A percentile compares a stretch with the other conserved stretches of the same genome.
These are phyloP conservation scores for Pseudogymnoascus destructans DNA, from an alignment of 2,329 filamentous ascomycete genomes.

Conservation along the genomic window DNA sequence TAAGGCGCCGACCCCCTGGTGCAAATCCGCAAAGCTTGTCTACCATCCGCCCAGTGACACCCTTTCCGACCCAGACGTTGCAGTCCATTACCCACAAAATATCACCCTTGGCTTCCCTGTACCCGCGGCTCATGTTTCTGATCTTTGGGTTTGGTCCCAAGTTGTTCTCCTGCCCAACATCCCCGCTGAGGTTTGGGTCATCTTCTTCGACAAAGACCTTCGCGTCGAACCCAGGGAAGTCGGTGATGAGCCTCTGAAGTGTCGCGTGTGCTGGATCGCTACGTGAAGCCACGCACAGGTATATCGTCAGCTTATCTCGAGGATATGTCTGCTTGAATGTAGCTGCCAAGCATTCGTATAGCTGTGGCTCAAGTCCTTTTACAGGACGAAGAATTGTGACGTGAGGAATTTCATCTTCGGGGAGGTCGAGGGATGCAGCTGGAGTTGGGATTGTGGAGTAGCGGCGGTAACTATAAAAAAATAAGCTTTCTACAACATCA, in stretches of 20 bases:
- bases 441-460: conserved; percentile 38
- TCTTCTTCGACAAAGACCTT: conserved; percentile 69
- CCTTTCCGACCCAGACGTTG: conserved; percentile 80
- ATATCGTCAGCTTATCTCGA: conserved; percentile 57
- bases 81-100: conserved; percentile 93
- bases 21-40: conserved; percentile 65
- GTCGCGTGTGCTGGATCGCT: conserved; percentile 66
- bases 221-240: conserved; percentile 61
- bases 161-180: conserved; percentile 36
- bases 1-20: conserved; percentile 34
- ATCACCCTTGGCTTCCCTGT: conserved; percentile 75
- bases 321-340: conserved; percentile 78
- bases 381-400: conserved; percentile 87
- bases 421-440: conserved; percentile 38
- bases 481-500: conserved; percentile 10
- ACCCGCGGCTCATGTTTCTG: conserved; percentile 86
- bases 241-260: conserved; percentile 54
- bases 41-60: conserved; percentile 76
- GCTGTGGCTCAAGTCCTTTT: conserved; percentile 77
- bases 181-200: conserved; percentile 53
- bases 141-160: conserved; percentile 98
- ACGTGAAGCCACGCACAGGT: conserved; percentile 66
- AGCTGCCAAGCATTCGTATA: conserved; percentile 85
- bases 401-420: conserved; percentile 50
- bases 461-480: conserved; percentile 34